Percentiles rank a stretch among this genome's conserved stretches.
These are phyloP conservation scores for Chlorokybus atmophyticus DNA, from an alignment of 139 green algal species.

Conservation along the genomic window DNA sequence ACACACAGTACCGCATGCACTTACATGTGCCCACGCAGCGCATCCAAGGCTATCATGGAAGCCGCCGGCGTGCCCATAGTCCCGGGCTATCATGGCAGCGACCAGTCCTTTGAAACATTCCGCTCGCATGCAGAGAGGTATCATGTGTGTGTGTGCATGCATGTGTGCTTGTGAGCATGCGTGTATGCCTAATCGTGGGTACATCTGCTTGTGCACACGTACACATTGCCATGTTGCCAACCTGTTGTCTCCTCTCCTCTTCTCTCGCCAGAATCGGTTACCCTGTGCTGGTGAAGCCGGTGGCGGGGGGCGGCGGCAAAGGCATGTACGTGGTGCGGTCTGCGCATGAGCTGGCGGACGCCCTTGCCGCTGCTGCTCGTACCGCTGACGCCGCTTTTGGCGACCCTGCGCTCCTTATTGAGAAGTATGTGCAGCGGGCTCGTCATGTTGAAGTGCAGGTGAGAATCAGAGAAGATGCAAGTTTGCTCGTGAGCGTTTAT, in stretches of 20 bases:
- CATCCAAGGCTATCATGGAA: conserved; percentile 22
- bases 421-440: conserved; percentile 83
- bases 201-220: no score
- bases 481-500: no score
- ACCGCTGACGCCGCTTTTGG: conserved; percentile 72
- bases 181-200: no score
- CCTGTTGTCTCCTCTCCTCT: no score
- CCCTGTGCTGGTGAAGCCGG: conserved; percentile 89
- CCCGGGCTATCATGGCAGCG: conserved; percentile 46
- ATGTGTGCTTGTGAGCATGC: no score
- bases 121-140: conserved; percentile 23
- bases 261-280: conserved; percentile 54
- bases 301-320: conserved; percentile 72
- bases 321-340: conserved; percentile 79
- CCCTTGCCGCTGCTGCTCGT: conserved; percentile 54
- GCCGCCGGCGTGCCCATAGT: conserved; percentile 73
- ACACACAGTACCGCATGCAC: neutral
- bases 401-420: conserved; percentile 81
- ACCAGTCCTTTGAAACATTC: conserved; percentile 10
- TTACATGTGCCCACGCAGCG: neutral
- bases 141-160: no score
- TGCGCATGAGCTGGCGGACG: conserved; percentile 59
- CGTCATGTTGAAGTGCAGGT: conserved; percentile 53
- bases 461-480: neutral
- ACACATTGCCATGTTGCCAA: no score